phyloP scores from a whole-genome alignment of 768 basidiomycete species.

The Sarcodon sp. region DNA sequence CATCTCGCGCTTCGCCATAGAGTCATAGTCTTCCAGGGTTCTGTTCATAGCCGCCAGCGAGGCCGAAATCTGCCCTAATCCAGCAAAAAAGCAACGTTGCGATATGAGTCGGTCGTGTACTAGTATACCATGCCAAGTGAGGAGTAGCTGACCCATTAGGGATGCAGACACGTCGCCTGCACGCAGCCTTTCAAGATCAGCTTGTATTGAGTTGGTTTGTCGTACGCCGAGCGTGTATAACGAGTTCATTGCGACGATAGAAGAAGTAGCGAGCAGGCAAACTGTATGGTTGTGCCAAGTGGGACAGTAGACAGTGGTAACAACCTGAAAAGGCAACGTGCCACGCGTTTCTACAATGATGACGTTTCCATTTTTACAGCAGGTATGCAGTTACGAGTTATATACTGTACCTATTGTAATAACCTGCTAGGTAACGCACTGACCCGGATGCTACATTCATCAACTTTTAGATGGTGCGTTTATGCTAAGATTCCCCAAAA shows the following conservation, averaged over 20 bases:
- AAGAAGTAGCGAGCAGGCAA: constrained; percentile 1
- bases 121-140: neutral
- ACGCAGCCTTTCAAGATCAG: constrained; percentile 75
- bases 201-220: constrained; percentile 79
- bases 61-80: constrained; percentile 92
- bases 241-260: constrained; percentile 63
- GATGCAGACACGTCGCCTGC: constrained; percentile 74
- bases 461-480: no score
- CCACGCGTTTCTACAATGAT: no score
- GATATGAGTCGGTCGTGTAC: neutral
- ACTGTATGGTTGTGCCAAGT: constrained; percentile 4
- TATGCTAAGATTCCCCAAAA: no score
- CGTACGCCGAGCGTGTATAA: constrained; percentile 89
- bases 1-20: constrained; percentile 92
- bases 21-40: constrained; percentile 94
- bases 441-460: no score
- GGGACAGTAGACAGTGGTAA: no score
- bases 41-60: constrained; percentile 89
- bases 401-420: no score
- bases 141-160: constrained; percentile 54
- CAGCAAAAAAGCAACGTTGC: constrained; percentile 11
- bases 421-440: no score
- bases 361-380: no score
- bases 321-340: no score
- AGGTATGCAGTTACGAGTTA: no score